A percentile compares a stretch with the other conserved stretches of the same genome.
Evolutionary conservation across 495 filamentous ascomycete species (phyloP).

Genomic region (Cenococcum geophilum): DNA sequence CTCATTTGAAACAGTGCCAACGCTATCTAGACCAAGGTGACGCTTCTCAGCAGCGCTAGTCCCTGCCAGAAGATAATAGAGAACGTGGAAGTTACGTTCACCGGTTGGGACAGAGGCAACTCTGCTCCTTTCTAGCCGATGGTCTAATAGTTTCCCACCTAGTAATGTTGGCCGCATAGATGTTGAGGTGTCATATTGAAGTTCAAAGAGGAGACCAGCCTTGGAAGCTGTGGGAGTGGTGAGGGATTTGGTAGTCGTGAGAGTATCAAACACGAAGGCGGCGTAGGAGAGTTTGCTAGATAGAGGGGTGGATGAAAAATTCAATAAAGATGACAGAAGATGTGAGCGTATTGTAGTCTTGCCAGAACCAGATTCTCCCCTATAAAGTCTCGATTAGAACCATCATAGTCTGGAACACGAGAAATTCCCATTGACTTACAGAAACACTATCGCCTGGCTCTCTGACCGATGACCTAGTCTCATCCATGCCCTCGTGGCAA

Average conservation of each 20-base stretch:
- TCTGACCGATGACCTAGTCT: slow-evolving; percentile 83
- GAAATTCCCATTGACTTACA: slow-evolving; percentile 53
- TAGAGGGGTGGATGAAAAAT: slow-evolving; percentile 82
- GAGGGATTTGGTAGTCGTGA: slow-evolving; percentile 95
- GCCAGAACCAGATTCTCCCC: slow-evolving; percentile 89
- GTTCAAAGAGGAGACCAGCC: slow-evolving; percentile 86
- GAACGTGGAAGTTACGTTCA: slow-evolving; percentile 89
- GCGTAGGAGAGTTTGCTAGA: slow-evolving; percentile 90
- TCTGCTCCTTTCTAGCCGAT: slow-evolving; percentile 82
- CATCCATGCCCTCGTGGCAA: slow-evolving; percentile 77
- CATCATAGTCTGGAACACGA: neutral
- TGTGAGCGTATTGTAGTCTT: slow-evolving; percentile 93
- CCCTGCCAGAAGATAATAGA: slow-evolving; percentile 92
- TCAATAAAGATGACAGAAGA: slow-evolving; percentile 72
- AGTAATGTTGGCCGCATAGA: slow-evolving; percentile 75
- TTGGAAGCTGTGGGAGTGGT: slow-evolving; percentile 94
- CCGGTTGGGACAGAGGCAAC: slow-evolving; percentile 88
- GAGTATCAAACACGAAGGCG: slow-evolving; percentile 86
- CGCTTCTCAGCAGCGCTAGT: slow-evolving; percentile 84
- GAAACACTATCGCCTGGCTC: slow-evolving; percentile 84
- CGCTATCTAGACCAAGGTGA: slow-evolving; percentile 75
- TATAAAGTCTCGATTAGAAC: no score
- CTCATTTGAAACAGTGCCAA: slow-evolving; percentile 36
- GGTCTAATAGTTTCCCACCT: slow-evolving; percentile 89
- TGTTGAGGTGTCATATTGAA: slow-evolving; percentile 89